phyloP scores from a whole-genome alignment of 495 filamentous ascomycete genomes.

The Aspergillus bertholletiae region DNA sequence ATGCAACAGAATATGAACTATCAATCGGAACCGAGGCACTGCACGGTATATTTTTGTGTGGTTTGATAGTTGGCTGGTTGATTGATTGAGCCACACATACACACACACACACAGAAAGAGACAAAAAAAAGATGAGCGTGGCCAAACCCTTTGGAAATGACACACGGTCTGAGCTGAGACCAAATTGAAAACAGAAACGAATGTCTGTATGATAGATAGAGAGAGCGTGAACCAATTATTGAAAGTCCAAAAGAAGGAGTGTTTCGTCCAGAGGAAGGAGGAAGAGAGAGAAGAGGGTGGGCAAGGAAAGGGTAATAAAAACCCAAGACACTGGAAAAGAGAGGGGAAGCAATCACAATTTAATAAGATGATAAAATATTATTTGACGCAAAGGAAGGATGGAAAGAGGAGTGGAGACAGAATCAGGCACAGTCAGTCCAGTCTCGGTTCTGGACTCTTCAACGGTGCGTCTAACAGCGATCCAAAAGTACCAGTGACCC shows the following conservation, averaged over 20 bases:
- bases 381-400: background rate
- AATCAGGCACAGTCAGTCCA: background rate
- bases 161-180: background rate
- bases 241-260: background rate
- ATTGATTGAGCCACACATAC: too few relatives aligned
- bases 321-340: background rate
- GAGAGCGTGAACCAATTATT: background rate
- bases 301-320: background rate
- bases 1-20: background rate
- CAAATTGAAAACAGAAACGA: background rate
- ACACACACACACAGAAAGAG: too few relatives aligned
- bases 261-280: background rate
- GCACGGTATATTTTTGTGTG: background rate
- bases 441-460: background rate
- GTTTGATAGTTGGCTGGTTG: too few relatives aligned
- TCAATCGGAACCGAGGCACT: background rate
- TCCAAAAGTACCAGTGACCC: background rate
- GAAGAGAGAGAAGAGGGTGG: background rate
- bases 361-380: background rate
- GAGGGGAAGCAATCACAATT: background rate
- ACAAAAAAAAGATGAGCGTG: background rate
- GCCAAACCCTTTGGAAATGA: background rate
- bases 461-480: background rate
- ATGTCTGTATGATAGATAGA: background rate
- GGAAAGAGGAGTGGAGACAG: background rate